Evolutionary conservation across 2,329 filamentous ascomycete species (phyloP).

Genomic region (Macroventuria anomochaeta): DNA sequence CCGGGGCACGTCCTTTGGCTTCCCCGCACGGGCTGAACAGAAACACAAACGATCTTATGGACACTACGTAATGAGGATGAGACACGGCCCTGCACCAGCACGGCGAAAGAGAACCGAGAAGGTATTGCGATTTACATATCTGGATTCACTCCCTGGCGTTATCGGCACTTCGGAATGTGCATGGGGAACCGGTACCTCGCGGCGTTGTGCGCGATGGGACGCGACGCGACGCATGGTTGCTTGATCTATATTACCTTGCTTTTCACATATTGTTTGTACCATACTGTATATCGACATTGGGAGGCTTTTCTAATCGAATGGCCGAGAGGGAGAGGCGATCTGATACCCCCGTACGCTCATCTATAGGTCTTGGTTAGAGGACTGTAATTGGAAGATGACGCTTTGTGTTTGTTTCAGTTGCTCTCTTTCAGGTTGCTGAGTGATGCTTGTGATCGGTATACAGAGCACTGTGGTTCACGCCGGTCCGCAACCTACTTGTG

Average conservation of each 20-base stretch:
- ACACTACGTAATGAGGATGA: constrained; percentile 35
- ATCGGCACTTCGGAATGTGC: constrained; percentile 7
- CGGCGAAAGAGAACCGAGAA: background rate
- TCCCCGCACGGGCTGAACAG: constrained; percentile 9
- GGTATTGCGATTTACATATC: background rate
- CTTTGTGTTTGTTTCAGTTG: background rate
- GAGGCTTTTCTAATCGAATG: constrained; percentile 14
- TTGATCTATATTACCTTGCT: constrained; percentile 7
- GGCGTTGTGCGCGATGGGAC: constrained; percentile 2
- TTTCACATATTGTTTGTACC: constrained; percentile 5
- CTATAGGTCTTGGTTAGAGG: constrained; percentile 1
- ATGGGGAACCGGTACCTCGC: constrained; percentile 15
- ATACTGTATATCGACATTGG: constrained; percentile 10
- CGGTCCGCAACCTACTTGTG: background rate
- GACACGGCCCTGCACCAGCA: constrained; percentile 7
- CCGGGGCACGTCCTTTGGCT: background rate
- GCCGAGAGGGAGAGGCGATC: constrained; percentile 28
- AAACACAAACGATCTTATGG: constrained; percentile 17
- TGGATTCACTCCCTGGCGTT: constrained; percentile 2
- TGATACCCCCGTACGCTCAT: constrained; percentile 39
- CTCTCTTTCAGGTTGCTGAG: too few relatives aligned
- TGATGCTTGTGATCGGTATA: background rate
- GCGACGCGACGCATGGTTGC: constrained; percentile 1
- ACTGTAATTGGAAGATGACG: constrained; percentile 3
- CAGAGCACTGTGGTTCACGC: background rate